Evolutionary conservation across 169 alveolate species (phyloP), one percentile per base, ranked within the genome.

Genomic region (Besnoitia besnoiti): DNA sequence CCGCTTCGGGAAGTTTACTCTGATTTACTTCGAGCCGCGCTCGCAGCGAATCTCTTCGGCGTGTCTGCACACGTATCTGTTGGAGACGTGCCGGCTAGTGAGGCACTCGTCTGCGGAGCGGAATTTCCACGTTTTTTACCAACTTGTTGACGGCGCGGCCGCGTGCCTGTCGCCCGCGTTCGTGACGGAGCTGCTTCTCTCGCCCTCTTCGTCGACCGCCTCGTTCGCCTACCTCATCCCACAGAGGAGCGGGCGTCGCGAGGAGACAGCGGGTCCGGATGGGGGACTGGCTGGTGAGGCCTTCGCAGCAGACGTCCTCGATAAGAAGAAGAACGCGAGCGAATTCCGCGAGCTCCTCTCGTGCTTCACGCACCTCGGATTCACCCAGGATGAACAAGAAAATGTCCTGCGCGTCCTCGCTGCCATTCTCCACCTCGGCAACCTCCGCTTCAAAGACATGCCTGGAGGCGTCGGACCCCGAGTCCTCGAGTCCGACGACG

Each of bases 1-100:
- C 85, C 95, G 99, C 85, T 99, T 99, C 95, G 99, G 99, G 39
- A 99, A 99, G 95, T 99, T 98, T 96, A 98, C 98, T 21, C 98
- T 98, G 94, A 97, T 99, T 76, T 99, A 98, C 93, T 97, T 98
- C 94, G 97, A 98, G 35, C 96, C 95, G 82, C 82, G 82, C 10
- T 27, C 47, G 12, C 82, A 39, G 42, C 67, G 46, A 30, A 62
- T 61, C 19, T 47, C 87, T 30, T 85, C 85, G 35, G 92, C 92
- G 30, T 55, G 85, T n/a, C 51, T 73, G 30, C 62, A 51, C 24
- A 62, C 92, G 5, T 89, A 89, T 35, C 87, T 89, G 2, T 39
- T 89, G 30, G 92, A 89, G 87, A 62, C 49, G 1, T 82, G 85
- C 35, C 85, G 93, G 0, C 98, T 98, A 0, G 98, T 98, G 62